Conservation (phyloP, 441 rosid species). For the Rhodomyrtus psidioides region DNA sequence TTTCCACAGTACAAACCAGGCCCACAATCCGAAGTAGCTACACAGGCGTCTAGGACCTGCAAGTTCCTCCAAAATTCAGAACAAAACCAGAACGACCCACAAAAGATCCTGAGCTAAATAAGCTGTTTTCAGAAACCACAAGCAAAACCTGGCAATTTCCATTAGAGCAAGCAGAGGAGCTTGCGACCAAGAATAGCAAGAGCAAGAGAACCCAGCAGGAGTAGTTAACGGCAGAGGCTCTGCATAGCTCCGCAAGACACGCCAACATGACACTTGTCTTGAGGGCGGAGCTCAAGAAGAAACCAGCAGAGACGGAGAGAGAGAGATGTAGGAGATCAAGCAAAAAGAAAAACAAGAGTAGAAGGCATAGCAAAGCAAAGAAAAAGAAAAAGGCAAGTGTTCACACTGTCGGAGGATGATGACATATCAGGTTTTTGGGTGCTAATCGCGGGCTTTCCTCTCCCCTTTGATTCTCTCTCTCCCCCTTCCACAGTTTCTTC, state of each 20-base stretch:
- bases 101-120: slow-evolving; percentile 20
- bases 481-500: background rate
- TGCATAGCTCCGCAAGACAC: slow-evolving; percentile 43
- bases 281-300: slow-evolving; percentile 35
- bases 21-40: slow-evolving; percentile 58
- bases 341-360: background rate
- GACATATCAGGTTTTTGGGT: slow-evolving; percentile 8
- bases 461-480: background rate
- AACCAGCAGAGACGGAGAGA: background rate
- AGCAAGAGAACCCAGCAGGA: slow-evolving; percentile 23
- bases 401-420: background rate
- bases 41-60: slow-evolving; percentile 64
- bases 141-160: slow-evolving; percentile 40
- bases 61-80: slow-evolving; percentile 9
- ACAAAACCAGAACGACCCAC: background rate
- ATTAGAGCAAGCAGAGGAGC: slow-evolving; percentile 43
- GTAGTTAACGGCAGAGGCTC: slow-evolving; percentile 30
- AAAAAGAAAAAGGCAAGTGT: background rate
- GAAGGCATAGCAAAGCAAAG: background rate
- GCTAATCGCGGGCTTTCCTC: slow-evolving; percentile 27
- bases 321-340: background rate
- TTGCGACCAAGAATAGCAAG: slow-evolving; percentile 6
- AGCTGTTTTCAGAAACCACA: background rate
- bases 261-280: slow-evolving; percentile 43
- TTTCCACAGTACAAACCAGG: slow-evolving; percentile 74